Conservation (phyloP, 106 monocot species). For the Dioscorea zingiberensis region DNA sequence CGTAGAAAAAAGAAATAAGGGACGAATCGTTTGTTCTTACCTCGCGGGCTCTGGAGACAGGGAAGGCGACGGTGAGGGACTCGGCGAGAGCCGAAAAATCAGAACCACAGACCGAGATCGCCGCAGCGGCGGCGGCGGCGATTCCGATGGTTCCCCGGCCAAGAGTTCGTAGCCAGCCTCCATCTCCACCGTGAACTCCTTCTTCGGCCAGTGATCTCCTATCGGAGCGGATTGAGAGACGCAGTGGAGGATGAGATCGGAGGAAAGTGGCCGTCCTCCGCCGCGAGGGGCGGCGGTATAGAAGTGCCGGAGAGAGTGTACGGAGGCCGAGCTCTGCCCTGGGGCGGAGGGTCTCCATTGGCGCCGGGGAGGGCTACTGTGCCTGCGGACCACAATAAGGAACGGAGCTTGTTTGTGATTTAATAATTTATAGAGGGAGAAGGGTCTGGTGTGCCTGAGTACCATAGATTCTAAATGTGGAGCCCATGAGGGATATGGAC, state of each 20-base stretch:
- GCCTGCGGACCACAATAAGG: background rate
- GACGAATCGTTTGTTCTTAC: slow-evolving; percentile 11
- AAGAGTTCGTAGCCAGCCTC: background rate
- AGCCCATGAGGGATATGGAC: background rate
- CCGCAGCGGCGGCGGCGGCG: slow-evolving; percentile 38
- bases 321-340: slow-evolving; percentile 10
- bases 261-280: background rate
- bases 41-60: slow-evolving; percentile 75
- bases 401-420: background rate
- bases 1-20: too few species aligned
- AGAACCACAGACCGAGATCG: slow-evolving; percentile 20
- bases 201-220: background rate
- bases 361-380: background rate
- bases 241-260: background rate
- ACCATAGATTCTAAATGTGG: background rate
- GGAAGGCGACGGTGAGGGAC: slow-evolving; percentile 90
- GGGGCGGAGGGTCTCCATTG: background rate
- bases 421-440: background rate
- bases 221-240: background rate
- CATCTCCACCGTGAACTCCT: background rate
- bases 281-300: background rate
- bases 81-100: slow-evolving; percentile 58
- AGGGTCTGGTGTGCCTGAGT: background rate
- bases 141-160: slow-evolving; percentile 20
- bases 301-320: slow-evolving; percentile 8